Percentiles rank a stretch among this genome's conserved stretches.
These are phyloP conservation scores for Penicillium soppii DNA, from an alignment of 495 filamentous ascomycete species.

Conservation along the genomic window DNA sequence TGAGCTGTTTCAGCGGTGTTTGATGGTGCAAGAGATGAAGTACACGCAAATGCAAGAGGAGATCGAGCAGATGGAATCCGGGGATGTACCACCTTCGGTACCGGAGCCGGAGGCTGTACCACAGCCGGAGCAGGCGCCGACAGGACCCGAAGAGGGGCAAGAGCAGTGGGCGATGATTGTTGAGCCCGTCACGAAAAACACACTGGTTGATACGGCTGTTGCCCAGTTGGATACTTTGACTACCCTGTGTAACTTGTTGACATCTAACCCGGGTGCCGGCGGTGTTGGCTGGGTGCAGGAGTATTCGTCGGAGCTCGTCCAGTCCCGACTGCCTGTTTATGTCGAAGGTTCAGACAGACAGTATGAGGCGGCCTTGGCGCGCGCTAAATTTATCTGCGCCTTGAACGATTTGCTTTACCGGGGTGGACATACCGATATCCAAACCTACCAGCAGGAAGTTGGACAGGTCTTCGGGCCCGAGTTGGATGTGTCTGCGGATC, in stretches of 20 bases:
- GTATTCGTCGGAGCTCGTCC: conserved; percentile 45
- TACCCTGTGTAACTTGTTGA: conserved; percentile 54
- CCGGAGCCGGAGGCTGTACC: conserved; percentile 16
- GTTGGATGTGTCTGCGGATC: conserved; percentile 42
- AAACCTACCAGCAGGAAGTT: conserved; percentile 52
- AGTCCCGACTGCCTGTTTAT: conserved; percentile 49
- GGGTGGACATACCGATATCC: conserved; percentile 41
- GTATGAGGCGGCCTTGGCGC: conserved; percentile 52
- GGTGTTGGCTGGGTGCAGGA: conserved; percentile 56
- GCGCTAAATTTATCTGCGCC: conserved; percentile 52
- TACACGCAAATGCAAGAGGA: conserved; percentile 53
- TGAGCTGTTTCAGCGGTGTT: conserved; percentile 61
- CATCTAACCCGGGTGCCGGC: conserved; percentile 31
- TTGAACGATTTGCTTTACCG: conserved; percentile 57
- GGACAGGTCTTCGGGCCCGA: conserved; percentile 39
- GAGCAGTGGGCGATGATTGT: conserved; percentile 62
- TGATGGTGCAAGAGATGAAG: conserved; percentile 56
- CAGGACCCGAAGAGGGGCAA: conserved; percentile 35
- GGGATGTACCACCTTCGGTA: conserved; percentile 19
- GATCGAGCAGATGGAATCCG: conserved; percentile 41
- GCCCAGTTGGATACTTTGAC: conserved; percentile 61
- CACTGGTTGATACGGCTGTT: conserved; percentile 62
- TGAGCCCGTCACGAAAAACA: conserved; percentile 59
- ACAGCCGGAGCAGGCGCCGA: conserved; percentile 9
- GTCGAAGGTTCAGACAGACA: conserved; percentile 42